These are phyloP conservation scores for Exserohilum turcica DNA, from an alignment of 2,329 filamentous ascomycete genomes.

Conservation along the genomic window DNA sequence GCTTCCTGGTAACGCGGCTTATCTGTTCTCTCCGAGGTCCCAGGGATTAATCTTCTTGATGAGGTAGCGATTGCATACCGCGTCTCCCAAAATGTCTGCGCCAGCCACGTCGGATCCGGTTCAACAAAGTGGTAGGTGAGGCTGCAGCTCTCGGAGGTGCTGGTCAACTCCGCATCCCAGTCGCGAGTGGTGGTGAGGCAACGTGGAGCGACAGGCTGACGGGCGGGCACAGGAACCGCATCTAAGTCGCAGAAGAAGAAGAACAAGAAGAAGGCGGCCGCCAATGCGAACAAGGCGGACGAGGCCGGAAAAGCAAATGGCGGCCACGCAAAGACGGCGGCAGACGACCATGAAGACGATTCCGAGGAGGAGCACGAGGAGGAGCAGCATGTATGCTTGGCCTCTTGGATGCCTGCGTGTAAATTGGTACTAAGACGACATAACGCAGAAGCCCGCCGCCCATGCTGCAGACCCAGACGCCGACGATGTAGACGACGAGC, in stretches of 20 bases:
- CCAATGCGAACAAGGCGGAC: constrained; percentile 31
- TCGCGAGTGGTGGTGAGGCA: not conserved
- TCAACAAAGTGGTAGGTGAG: constrained; percentile 45
- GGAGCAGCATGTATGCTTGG: constrained; percentile 39
- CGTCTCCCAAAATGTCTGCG: constrained; percentile 37
- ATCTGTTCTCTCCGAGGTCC: not conserved
- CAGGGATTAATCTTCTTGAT: constrained; percentile 4
- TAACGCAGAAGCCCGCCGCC: constrained; percentile 29
- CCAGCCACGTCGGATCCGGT: constrained; percentile 33
- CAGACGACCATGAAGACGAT: constrained; percentile 38
- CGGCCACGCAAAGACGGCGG: constrained; percentile 26
- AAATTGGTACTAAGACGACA: constrained; percentile 13
- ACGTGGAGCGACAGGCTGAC: constrained; percentile 24
- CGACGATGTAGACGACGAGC: constrained; percentile 46
- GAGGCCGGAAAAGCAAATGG: constrained; percentile 37
- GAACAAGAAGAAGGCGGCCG: constrained; percentile 46
- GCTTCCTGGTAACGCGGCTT: constrained; percentile 26
- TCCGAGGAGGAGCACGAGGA: constrained; percentile 31
- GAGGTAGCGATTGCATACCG: constrained; percentile 15
- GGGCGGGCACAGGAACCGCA: constrained; percentile 25
- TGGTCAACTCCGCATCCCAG: constrained; percentile 14
- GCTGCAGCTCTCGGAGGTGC: constrained; percentile 27
- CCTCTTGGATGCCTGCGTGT: not conserved
- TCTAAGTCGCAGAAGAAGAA: constrained; percentile 50
- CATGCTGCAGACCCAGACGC: constrained; percentile 33